Percentiles rank a stretch among this genome's conserved stretches.
phyloP scores from a whole-genome alignment of 1,284 basidiomycete species.

The Ganoderma lucidum region DNA sequence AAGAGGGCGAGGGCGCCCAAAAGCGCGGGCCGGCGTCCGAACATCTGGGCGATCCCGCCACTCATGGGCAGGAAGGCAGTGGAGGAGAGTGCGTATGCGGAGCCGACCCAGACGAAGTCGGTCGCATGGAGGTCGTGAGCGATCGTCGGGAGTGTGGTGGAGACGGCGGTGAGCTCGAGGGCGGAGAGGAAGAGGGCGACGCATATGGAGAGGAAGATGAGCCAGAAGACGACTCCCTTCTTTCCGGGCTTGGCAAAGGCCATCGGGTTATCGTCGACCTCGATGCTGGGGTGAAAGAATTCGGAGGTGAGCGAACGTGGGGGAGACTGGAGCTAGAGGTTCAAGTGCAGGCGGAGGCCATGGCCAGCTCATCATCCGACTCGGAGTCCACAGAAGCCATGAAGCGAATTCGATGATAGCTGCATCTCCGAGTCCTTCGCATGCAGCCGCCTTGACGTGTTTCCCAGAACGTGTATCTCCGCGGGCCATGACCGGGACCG shows the following conservation, averaged over 20 bases:
- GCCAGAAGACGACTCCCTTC: conserved; percentile 28
- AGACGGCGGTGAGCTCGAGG: conserved; percentile 37
- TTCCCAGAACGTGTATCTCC: no score
- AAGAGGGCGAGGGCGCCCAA: conserved; percentile 21
- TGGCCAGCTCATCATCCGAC: no score
- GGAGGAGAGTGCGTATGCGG: conserved; percentile 39
- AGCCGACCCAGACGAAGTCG: conserved; percentile 43
- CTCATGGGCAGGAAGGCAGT: conserved; percentile 40
- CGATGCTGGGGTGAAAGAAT: no score
- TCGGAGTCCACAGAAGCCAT: no score
- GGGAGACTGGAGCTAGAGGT: no score
- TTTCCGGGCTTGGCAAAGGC: not conserved
- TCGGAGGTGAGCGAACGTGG: no score
- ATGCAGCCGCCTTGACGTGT: no score
- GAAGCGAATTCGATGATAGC: no score
- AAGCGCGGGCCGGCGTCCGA: conserved; percentile 24
- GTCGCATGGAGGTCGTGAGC: conserved; percentile 38
- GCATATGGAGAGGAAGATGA: conserved; percentile 25
- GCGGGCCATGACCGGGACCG: no score
- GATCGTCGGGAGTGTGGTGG: conserved; percentile 45
- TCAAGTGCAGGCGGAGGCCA: no score
- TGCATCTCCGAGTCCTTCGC: no score
- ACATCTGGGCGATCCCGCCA: conserved; percentile 37
- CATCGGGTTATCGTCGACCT: no score
- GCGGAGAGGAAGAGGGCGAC: conserved; percentile 25